Evolutionary conservation across 2,329 filamentous ascomycete genomes (phyloP), one percentile per base, ranked within the genome.

Genomic region (Penicillium hordei): DNA sequence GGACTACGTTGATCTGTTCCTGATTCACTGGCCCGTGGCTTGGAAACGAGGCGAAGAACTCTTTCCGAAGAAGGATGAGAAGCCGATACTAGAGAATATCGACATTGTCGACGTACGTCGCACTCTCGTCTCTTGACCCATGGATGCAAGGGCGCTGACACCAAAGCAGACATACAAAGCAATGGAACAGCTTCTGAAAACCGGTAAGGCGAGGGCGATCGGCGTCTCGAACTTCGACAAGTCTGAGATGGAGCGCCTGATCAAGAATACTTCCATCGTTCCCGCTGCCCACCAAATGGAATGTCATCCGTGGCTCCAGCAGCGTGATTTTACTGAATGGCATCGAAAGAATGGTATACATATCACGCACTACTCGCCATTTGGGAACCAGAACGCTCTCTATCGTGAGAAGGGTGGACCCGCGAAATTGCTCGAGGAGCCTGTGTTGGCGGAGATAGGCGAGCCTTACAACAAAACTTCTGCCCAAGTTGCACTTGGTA

Each of bases 1-100:
- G 39, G 86, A 87, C 58, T 89, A 90, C 69, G 78, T 90, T 57
- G 87, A 90, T 69, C 78, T 90, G 12, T 89, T 83, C 71, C 79
- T 90, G 57, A 89, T 91, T 69, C 87, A 89, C 74, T 90, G 82
- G 81, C 84, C 83, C 0, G 77, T 79, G 10, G 76, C 83, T 0
- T 85, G 83, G 69, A 78, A 79, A 46, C 74, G 78, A 25, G 77
- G 80, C n/a, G 72, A 76, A 23, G 73, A 78, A 6, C 60, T 76
- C 40, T 77, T 82, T 49, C 82, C 82, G 3, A 80, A 79, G 55
- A 66, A 75, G 25, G 66, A 79, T 52, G 78, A 76, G 29, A 79
- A 79, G 50, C 68, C 71, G 4, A 63, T 72, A n/a, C 65, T 75
- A 1, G 79, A 75, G 17, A 69, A 79, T 36, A 73, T 77, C 48